These are phyloP conservation scores for Aureobasidium leucospermi DNA, from an alignment of 2,329 filamentous ascomycete species.

Conservation along the genomic window DNA sequence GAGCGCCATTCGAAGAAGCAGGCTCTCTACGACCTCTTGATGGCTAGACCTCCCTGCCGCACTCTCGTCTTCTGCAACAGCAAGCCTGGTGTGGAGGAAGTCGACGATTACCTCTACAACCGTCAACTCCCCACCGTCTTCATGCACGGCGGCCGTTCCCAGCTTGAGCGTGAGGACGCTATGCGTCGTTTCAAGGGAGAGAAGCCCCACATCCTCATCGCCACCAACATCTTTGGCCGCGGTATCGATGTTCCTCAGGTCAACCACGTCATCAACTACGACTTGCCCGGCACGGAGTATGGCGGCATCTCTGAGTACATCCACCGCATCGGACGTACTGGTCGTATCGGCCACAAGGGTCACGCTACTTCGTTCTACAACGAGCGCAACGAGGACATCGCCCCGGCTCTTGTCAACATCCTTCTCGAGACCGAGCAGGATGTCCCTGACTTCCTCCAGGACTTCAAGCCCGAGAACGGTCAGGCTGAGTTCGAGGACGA, in stretches of 20 bases:
- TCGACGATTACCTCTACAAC: constrained; percentile 87
- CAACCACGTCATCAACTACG: constrained; percentile 88
- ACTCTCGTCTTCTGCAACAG: constrained; percentile 88
- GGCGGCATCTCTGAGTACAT: constrained; percentile 93
- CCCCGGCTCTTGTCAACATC: constrained; percentile 66
- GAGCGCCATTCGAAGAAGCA: constrained; percentile 61
- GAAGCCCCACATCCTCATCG: constrained; percentile 68
- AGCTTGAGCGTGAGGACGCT: constrained; percentile 85
- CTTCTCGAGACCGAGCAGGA: constrained; percentile 71
- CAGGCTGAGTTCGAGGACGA: constrained; percentile 48
- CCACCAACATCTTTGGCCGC: constrained; percentile 79
- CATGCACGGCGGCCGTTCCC: constrained; percentile 80
- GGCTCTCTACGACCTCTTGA: constrained; percentile 64
- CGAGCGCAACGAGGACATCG: constrained; percentile 66
- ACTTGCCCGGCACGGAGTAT: constrained; percentile 64
- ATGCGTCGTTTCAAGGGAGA: constrained; percentile 77
- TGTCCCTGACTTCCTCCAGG: constrained; percentile 73
- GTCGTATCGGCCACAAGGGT: constrained; percentile 81
- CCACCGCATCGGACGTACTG: constrained; percentile 92
- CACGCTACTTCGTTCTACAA: constrained; percentile 86
- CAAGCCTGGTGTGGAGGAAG: constrained; percentile 67
- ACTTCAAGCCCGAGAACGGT: constrained; percentile 53
- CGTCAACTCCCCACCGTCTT: constrained; percentile 72
- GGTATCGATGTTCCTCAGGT: constrained; percentile 85
- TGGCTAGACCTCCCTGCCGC: constrained; percentile 61